Conservation (phyloP, 1,139 yeast species). For the Suhomyces taliae region DNA sequence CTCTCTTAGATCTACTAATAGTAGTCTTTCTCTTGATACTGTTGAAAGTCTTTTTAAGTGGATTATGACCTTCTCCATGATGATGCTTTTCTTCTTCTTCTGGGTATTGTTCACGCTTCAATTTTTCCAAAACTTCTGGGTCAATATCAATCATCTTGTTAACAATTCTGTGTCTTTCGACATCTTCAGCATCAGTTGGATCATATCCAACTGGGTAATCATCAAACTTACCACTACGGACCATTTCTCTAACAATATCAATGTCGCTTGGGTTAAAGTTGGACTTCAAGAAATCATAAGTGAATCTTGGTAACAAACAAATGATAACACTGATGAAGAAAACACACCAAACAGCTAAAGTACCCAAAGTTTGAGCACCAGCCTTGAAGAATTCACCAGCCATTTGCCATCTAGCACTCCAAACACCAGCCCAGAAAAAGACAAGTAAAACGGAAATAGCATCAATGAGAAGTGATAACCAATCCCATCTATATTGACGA, state of each 20-base stretch:
- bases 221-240: constrained; percentile 45
- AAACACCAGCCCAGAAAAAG: constrained; percentile 64
- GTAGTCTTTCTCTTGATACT: constrained; percentile 32
- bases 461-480: constrained; percentile 51
- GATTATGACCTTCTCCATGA: constrained; percentile 14
- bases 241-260: constrained; percentile 55
- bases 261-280: constrained; percentile 53
- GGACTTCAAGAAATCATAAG: constrained; percentile 45
- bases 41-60: constrained; percentile 35
- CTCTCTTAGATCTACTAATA: constrained; percentile 19
- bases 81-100: constrained; percentile 12
- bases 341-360: constrained; percentile 53
- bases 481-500: constrained; percentile 63
- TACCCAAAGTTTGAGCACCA: constrained; percentile 56
- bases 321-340: constrained; percentile 47
- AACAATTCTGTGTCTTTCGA: constrained; percentile 43
- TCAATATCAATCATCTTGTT: constrained; percentile 35
- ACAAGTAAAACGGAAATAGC: constrained; percentile 51
- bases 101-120: constrained; percentile 25
- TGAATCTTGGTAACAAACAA: constrained; percentile 55
- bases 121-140: constrained; percentile 36
- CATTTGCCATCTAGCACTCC: constrained; percentile 46
- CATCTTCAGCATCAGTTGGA: constrained; percentile 54
- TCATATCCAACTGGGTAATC: constrained; percentile 56
- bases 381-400: constrained; percentile 53